phyloP scores from a whole-genome alignment of 208 protist genomes.

The Naegleria lovaniensis region DNA sequence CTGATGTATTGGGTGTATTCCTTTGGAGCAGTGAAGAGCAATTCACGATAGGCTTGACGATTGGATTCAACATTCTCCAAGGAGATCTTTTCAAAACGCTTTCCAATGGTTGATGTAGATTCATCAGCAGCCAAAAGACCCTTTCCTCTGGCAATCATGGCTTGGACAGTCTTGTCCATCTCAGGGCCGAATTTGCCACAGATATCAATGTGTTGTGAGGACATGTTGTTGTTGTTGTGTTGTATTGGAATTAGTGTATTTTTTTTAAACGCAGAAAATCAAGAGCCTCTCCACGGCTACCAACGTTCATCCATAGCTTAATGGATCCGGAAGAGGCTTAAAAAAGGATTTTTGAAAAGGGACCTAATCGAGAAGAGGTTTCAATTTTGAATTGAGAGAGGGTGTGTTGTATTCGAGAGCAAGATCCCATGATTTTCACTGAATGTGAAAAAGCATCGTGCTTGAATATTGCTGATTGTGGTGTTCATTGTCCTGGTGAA shows the following conservation, averaged over 20 bases:
- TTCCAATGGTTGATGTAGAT: conserved; percentile 79
- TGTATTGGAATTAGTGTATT: background rate
- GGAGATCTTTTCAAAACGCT: conserved; percentile 84
- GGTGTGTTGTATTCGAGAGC: no score
- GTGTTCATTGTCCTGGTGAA: no score
- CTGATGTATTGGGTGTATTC: conserved; percentile 70
- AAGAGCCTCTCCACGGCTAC: no score
- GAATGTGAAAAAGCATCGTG: background rate
- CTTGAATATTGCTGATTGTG: no score
- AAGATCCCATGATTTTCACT: no score
- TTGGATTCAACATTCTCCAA: conserved; percentile 87
- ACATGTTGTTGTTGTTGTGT: background rate
- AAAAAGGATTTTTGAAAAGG: no score
- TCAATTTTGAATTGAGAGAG: no score
- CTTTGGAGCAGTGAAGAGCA: conserved; percentile 59
- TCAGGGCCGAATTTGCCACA: background rate
- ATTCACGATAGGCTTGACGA: conserved; percentile 82
- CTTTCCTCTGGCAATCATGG: conserved; percentile 59
- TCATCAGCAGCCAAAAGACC: conserved; percentile 93
- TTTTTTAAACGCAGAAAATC: no score
- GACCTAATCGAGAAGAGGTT: no score
- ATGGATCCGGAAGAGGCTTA: no score
- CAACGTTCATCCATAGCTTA: no score
- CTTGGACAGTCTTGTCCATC: background rate
- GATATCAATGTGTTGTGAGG: background rate